phyloP scores from a whole-genome alignment of 192 early-diverging fungal species.

The Coemansia umbellata region DNA sequence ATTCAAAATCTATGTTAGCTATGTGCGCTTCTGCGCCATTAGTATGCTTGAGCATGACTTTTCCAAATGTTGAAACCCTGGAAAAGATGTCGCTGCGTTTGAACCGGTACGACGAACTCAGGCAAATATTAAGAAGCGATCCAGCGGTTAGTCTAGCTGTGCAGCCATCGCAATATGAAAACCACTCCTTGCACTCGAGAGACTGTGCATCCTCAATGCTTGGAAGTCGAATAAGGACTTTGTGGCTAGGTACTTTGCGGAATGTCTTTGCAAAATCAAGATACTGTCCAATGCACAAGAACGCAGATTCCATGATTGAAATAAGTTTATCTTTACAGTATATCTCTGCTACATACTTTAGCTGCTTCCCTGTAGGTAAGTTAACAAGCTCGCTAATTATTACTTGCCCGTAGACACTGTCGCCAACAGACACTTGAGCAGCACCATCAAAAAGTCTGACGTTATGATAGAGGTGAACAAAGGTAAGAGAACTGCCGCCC shows the following conservation, averaged over 20 bases:
- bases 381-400: conserved; percentile 76
- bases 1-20: conserved; percentile 69
- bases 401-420: conserved; percentile 66
- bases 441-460: conserved; percentile 64
- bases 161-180: conserved; percentile 34
- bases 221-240: conserved; percentile 60
- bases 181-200: conserved; percentile 81
- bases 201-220: conserved; percentile 70
- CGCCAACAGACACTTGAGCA: conserved; percentile 64
- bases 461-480: conserved; percentile 85
- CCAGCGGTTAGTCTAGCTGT: conserved; percentile 49
- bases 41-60: conserved; percentile 51
- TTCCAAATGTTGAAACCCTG: conserved; percentile 67
- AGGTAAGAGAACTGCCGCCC: conserved; percentile 72
- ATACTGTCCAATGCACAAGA: conserved; percentile 78
- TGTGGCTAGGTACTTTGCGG: conserved; percentile 60
- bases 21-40: conserved; percentile 63
- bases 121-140: conserved; percentile 68
- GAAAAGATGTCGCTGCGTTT: conserved; percentile 56
- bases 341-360: conserved; percentile 67
- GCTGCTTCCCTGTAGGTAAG: conserved; percentile 75
- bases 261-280: conserved; percentile 74
- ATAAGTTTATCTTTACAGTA: conserved; percentile 56
- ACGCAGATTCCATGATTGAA: conserved; percentile 67
- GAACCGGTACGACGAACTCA: conserved; percentile 69